These are phyloP conservation scores for Hippophae tibetana DNA, from an alignment of 306 rosid genomes.

Conservation along the genomic window DNA sequence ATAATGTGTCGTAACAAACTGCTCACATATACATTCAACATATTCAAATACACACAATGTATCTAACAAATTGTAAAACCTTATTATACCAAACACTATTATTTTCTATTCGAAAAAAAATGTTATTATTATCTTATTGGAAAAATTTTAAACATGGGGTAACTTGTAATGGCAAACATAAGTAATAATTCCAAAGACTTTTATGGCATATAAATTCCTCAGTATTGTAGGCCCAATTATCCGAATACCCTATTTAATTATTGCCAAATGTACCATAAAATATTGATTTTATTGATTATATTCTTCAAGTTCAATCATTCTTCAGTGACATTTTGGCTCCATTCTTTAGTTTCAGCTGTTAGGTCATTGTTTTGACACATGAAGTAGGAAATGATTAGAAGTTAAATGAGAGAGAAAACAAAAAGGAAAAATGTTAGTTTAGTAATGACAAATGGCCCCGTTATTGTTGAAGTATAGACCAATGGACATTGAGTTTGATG, in stretches of 20 bases:
- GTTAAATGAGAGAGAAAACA: conserved; percentile 1
- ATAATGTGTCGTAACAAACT: too few species aligned
- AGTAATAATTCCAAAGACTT: conserved; percentile 33
- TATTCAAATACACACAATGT: too few species aligned
- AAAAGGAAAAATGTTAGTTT: conserved; percentile 13
- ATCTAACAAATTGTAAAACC: conserved; percentile 17
- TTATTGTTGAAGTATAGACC: neutral
- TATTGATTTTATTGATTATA: conserved; percentile 6
- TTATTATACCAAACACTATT: conserved; percentile 10
- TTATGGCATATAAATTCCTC: conserved; percentile 2
- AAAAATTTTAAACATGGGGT: conserved; percentile 19
- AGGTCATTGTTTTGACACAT: conserved; percentile 20
- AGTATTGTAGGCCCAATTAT: conserved; percentile 26
- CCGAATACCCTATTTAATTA: conserved; percentile 20
- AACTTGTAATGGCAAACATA: conserved; percentile 39
- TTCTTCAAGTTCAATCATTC: conserved; percentile 14
- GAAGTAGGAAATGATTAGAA: conserved; percentile 14
- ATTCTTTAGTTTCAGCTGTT: conserved; percentile 12
- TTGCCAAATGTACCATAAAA: conserved; percentile 11
- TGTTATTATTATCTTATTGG: conserved; percentile 22
- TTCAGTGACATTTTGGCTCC: conserved; percentile 8
- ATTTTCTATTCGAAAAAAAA: too few species aligned
- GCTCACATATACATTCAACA: too few species aligned
- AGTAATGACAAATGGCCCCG: conserved; percentile 15
- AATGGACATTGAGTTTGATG: conserved; percentile 8